A percentile compares a stretch with the other conserved stretches of the same genome.
Evolutionary conservation across 148 eudicot species (phyloP).

Genomic region (Amaranthus cruentus): DNA sequence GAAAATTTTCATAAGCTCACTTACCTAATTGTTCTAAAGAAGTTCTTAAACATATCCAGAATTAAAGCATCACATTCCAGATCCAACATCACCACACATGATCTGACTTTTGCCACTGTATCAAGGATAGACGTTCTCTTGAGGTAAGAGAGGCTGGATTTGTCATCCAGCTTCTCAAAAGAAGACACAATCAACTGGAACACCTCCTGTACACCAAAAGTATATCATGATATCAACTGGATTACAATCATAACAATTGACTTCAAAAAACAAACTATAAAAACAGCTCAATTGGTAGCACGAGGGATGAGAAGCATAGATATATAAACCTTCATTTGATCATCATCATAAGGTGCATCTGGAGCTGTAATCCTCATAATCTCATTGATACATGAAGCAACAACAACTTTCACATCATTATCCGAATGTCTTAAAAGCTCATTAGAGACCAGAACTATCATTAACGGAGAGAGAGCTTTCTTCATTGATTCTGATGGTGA

Average conservation of each 20-base stretch:
- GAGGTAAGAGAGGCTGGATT: slow-evolving; percentile 48
- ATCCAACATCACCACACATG: slow-evolving; percentile 97
- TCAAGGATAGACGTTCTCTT: slow-evolving; percentile 73
- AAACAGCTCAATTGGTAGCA: background rate
- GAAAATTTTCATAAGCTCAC: background rate
- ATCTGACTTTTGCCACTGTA: slow-evolving; percentile 89
- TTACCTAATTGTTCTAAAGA: slow-evolving; percentile 71
- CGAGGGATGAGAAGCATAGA: background rate
- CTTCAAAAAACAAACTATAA: background rate
- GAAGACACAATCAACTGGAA: slow-evolving; percentile 87
- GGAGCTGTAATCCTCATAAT: slow-evolving; percentile 98
- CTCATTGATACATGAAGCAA: slow-evolving; percentile 94
- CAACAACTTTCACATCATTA: slow-evolving; percentile 70
- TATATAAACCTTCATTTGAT: slow-evolving; percentile 70
- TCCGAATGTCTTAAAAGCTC: slow-evolving; percentile 61
- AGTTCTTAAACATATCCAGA: slow-evolving; percentile 74
- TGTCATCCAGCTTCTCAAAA: slow-evolving; percentile 70
- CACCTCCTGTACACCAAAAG: slow-evolving; percentile 44
- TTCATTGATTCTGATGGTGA: slow-evolving; percentile 76
- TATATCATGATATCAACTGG: background rate
- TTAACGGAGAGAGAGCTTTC: slow-evolving; percentile 62
- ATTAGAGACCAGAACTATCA: slow-evolving; percentile 53
- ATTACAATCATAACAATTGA: background rate
- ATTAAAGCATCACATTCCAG: slow-evolving; percentile 81
- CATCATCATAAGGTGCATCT: slow-evolving; percentile 89